Percentiles rank a stretch among this genome's conserved stretches.
Conservation (phyloP, 163 green algal species). For the Scenedesmus sp. region DNA sequence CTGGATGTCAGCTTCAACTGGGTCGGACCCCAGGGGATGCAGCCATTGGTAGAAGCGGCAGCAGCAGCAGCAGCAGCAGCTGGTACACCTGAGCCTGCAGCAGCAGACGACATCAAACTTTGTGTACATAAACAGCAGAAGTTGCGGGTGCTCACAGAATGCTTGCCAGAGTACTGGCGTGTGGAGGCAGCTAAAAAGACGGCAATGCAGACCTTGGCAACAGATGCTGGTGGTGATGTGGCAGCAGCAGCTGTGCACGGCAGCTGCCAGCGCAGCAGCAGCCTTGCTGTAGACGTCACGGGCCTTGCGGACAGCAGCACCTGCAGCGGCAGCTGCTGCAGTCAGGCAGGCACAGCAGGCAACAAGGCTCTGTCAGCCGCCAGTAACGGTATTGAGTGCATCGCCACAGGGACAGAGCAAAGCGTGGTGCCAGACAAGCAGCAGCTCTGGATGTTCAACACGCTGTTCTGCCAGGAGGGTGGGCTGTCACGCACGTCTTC, state of each 20-base stretch:
- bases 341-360: not conserved
- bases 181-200: slow-evolving; percentile 40
- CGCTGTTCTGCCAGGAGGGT: not conserved
- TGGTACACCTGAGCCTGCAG: not conserved
- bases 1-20: slow-evolving; percentile 52
- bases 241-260: not conserved
- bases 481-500: slow-evolving; percentile 10
- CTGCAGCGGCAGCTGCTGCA: slow-evolving; percentile 22
- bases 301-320: slow-evolving; percentile 3
- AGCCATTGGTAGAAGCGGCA: slow-evolving; percentile 25
- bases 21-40: slow-evolving; percentile 19
- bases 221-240: not conserved
- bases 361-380: not conserved
- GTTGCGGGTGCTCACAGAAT: slow-evolving; percentile 10
- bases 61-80: not conserved
- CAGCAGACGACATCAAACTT: not conserved
- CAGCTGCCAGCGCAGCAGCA: not conserved
- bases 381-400: not conserved
- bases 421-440: not conserved
- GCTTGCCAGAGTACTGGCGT: slow-evolving; percentile 31
- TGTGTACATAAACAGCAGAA: not conserved
- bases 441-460: slow-evolving; percentile 46
- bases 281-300: not conserved
- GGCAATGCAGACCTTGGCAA: not conserved
- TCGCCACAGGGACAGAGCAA: not conserved